Evolutionary conservation across 148 eudicot species (phyloP).

Genomic region (Pouteria glomerata): DNA sequence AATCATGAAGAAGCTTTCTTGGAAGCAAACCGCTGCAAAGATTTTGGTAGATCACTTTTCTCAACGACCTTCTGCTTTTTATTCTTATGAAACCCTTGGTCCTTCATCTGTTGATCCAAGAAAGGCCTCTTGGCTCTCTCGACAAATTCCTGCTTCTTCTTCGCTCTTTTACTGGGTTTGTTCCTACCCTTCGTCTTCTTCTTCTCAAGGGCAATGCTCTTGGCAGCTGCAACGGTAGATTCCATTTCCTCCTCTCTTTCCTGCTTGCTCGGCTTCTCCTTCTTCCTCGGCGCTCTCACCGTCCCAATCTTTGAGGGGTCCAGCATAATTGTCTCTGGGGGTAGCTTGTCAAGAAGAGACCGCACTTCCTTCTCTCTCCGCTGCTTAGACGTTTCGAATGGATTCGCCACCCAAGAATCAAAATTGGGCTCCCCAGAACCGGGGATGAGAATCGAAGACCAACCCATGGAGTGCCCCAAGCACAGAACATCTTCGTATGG

Average conservation of each 20-base stretch:
- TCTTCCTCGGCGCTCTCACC: slow-evolving; percentile 44
- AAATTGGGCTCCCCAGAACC: slow-evolving; percentile 92
- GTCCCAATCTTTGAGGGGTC: slow-evolving; percentile 67
- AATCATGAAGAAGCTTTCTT: slow-evolving; percentile 29
- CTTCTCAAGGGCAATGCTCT: slow-evolving; percentile 34
- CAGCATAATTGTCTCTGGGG: slow-evolving; percentile 75
- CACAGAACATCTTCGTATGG: slow-evolving; percentile 87
- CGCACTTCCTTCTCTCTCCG: slow-evolving; percentile 75
- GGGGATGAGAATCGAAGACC: slow-evolving; percentile 76
- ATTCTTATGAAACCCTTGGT: slow-evolving; percentile 30
- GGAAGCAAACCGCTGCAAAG: slow-evolving; percentile 62
- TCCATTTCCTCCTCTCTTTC: slow-evolving; percentile 67
- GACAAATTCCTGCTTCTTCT: slow-evolving; percentile 49
- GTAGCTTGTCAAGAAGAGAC: slow-evolving; percentile 70
- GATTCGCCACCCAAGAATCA: slow-evolving; percentile 85
- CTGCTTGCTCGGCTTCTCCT: slow-evolving; percentile 43
- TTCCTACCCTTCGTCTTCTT: slow-evolving; percentile 81
- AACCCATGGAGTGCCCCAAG: slow-evolving; percentile 83
- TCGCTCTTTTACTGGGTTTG: slow-evolving; percentile 51
- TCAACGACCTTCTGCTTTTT: slow-evolving; percentile 46
- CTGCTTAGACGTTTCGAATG: slow-evolving; percentile 73
- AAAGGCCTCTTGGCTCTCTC: slow-evolving; percentile 55
- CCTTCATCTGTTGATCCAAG: slow-evolving; percentile 46
- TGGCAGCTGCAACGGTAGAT: slow-evolving; percentile 57
- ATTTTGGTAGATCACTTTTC: slow-evolving; percentile 45